Evolutionary conservation across 2,329 filamentous ascomycete genomes (phyloP).

Genomic region (Orbilia brochopaga): DNA sequence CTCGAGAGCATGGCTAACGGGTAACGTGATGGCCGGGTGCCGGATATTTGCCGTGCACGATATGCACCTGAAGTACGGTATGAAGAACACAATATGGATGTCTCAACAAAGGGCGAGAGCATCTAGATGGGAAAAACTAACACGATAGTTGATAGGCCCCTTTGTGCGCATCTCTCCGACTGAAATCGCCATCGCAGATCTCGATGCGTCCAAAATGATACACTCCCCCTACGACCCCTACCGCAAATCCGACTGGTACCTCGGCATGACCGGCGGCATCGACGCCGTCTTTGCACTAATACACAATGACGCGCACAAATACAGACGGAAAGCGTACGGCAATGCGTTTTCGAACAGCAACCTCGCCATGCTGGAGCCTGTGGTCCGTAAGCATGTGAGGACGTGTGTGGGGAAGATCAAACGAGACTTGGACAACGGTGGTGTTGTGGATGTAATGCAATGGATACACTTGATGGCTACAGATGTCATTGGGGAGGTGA

Average conservation of each 20-base stretch:
- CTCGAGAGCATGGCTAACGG: conserved; percentile 10
- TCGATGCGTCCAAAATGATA: conserved; percentile 12
- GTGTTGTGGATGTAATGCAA: conserved; percentile 1
- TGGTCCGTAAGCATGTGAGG: background rate
- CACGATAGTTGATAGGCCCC: conserved; percentile 1
- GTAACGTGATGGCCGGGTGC: background rate
- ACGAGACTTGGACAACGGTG: background rate
- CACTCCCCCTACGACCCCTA: conserved; percentile 15
- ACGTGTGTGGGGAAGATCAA: conserved; percentile 7
- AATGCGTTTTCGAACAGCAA: conserved; percentile 12
- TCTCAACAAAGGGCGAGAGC: too few relatives aligned
- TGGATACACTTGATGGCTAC: conserved; percentile 12
- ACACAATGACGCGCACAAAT: background rate
- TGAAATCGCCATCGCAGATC: conserved; percentile 15
- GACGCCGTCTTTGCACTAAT: background rate
- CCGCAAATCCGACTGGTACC: conserved; percentile 11
- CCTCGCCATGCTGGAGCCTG: conserved; percentile 4
- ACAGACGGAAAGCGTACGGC: conserved; percentile 14
- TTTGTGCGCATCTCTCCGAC: conserved; percentile 27
- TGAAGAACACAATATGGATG: too few relatives aligned
- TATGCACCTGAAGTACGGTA: conserved; percentile 16
- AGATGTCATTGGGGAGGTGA: conserved; percentile 14
- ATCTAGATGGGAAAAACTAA: too few relatives aligned
- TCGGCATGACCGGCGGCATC: conserved; percentile 1
- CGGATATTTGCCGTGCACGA: conserved; percentile 23